Evolutionary conservation across 2,329 filamentous ascomycete species (phyloP), one percentile per base, ranked within the genome.

Genomic region (Penicillium rolfsii): DNA sequence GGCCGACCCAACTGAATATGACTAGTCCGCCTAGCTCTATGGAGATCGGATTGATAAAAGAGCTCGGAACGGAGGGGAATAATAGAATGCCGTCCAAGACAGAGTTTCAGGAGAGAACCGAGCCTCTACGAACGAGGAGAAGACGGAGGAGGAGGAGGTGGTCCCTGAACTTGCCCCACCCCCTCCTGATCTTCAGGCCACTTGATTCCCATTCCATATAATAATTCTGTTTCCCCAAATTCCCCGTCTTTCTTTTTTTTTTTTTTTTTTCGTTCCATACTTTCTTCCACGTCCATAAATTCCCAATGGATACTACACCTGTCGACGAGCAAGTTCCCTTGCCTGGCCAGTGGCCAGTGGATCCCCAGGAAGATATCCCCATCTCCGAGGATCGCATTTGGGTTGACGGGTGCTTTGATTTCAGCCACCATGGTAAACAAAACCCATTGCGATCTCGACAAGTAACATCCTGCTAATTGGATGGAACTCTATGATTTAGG

Each of bases 351-450:
- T 89, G 86, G 87, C 87, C 87, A n/a, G 84, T 86, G 41, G 84
- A 84, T 67, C 87, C 87, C 11, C 87, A 89, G 74, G 79, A 87
- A 43, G 84, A 87, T 71, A 74, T 85, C 45, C 73, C 80, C 2
- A 81, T 89, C 50, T 80, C 78, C 28, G 83, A 89, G 59, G 87
- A 91, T 70, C 88, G 94, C 67, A 91, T 99, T 72, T 99, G 96
- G 96, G 91, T 99, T 28, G 95, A 99, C 76, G 95, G 95, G 64
- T 99, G 95, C 83, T 99, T 97, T 81, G 95, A 99, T 82, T 99
- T 99, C 80, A 96, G 93, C 80, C 95, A 99, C 77, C 95, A 98
- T 76, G 95, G 91, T 92, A 77, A 67, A 80, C 48, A 67, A 80
- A 45, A 46, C 40, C 54, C 26, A 30, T 14, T 19, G 28, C 40